Evolutionary conservation across 2,329 filamentous ascomycete species (phyloP), one percentile per base, ranked within the genome.

Genomic region (Ceratocystiopsis minuta): DNA sequence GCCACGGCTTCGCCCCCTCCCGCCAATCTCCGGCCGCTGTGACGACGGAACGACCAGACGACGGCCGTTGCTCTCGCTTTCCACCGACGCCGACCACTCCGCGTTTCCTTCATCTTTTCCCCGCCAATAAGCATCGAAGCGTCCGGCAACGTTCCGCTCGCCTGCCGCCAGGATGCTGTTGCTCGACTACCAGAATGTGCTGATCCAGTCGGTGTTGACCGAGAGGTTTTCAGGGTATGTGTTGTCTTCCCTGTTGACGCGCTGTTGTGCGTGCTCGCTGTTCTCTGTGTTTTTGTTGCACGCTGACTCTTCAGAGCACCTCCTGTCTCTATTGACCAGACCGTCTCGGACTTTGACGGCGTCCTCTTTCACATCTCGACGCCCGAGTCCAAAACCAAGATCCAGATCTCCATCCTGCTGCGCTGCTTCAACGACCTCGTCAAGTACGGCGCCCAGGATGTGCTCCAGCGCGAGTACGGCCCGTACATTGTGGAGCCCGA

Each of bases 291-390:
- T n/a, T n/a, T n/a, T n/a, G 37, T 37, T 34, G 39, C 36, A 31
- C n/a, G n/a, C n/a, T 34, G 39, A 24, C 44, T 11, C 14, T 38
- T 11, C 55, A 95, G 88, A 63, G 81, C 81, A 59, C 66, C 84
- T 52, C 85, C 86, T 45, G 73, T 76, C 45, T 85, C 83, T 52
- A 94, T 99, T 60, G 92, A 98, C 64, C 90, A 99, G 67, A 85
- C 93, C 49, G 85, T 95, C 48, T 96, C 88, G 58, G 90, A 99
- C 65, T 99, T 99, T 58, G 92, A 98, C 64, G 88, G 88, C 58
- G 90, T 96, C 53, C 93, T 83, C 52, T 99, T 96, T 65, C 90
- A 98, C 63, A 87, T 98, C 56, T 96, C 88, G 34, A 98, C 90
- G 1, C 90, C 88, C 45, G 86, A 94, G 60, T 68, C 77, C 48